Conservation (phyloP, 2,329 filamentous ascomycete species). For the Talaromyces sp. region DNA sequence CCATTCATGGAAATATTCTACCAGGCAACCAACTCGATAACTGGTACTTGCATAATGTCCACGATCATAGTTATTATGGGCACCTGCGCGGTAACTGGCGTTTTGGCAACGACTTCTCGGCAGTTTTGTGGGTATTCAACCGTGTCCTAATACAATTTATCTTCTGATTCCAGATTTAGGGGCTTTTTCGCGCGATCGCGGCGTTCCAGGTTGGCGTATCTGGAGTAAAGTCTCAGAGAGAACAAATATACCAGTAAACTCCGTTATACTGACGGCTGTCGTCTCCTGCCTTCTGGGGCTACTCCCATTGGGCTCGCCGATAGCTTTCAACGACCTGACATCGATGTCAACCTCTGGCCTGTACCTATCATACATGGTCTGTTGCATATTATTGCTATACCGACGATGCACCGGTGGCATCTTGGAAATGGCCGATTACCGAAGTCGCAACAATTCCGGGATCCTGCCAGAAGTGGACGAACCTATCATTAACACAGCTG, state of each 20-base stretch:
- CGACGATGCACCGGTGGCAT: slow-evolving; percentile 36
- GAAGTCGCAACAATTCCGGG: background rate
- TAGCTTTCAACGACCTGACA: slow-evolving; percentile 50
- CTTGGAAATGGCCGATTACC: slow-evolving; percentile 31
- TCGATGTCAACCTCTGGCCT: slow-evolving; percentile 47
- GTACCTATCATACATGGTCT: slow-evolving; percentile 50
- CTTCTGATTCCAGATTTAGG: slow-evolving; percentile 21
- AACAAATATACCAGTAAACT: slow-evolving; percentile 26
- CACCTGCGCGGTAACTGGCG: slow-evolving; percentile 31
- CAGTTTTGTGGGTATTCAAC: slow-evolving; percentile 29
- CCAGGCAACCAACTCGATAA: slow-evolving; percentile 42
- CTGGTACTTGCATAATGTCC: slow-evolving; percentile 29
- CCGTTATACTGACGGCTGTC: slow-evolving; percentile 26
- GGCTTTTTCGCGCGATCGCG: slow-evolving; percentile 38
- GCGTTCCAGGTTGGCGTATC: slow-evolving; percentile 30
- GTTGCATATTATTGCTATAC: slow-evolving; percentile 43
- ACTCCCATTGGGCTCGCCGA: slow-evolving; percentile 51
- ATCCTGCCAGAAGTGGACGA: slow-evolving; percentile 27
- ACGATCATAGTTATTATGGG: slow-evolving; percentile 32
- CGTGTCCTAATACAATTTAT: background rate
- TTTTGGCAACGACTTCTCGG: slow-evolving; percentile 27
- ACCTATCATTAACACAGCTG: slow-evolving; percentile 19
- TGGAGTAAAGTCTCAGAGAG: slow-evolving; percentile 25
- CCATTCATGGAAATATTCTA: slow-evolving; percentile 45
- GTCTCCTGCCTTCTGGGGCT: slow-evolving; percentile 40